Percentiles rank a stretch among this genome's conserved stretches.
These are phyloP conservation scores for Monosporascus sp. DNA, from an alignment of 2,329 filamentous ascomycete genomes.

Conservation along the genomic window DNA sequence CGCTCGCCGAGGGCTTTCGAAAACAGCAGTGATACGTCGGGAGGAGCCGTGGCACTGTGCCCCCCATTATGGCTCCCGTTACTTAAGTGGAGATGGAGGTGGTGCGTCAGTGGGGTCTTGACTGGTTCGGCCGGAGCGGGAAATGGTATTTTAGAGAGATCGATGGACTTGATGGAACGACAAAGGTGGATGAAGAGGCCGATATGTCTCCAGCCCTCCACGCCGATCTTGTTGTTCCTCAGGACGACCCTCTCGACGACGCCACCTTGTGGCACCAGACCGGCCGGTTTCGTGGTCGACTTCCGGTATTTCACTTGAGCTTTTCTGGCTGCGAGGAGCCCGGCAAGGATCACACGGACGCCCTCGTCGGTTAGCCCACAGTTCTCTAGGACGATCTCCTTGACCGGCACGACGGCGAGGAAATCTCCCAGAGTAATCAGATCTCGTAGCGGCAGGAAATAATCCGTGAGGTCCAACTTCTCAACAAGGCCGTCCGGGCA, in stretches of 20 bases:
- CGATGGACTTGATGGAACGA: slow-evolving; percentile 76
- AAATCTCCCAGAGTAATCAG: slow-evolving; percentile 87
- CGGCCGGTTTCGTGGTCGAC: slow-evolving; percentile 31
- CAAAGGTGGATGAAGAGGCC: slow-evolving; percentile 88
- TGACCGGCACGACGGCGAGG: slow-evolving; percentile 85
- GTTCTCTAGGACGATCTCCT: slow-evolving; percentile 80
- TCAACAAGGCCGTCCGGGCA: slow-evolving; percentile 69
- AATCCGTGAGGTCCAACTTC: slow-evolving; percentile 78
- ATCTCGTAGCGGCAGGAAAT: slow-evolving; percentile 77
- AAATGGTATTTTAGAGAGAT: slow-evolving; percentile 80
- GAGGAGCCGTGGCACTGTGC: slow-evolving; percentile 23
- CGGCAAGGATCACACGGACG: slow-evolving; percentile 78
- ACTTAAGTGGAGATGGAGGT: slow-evolving; percentile 10
- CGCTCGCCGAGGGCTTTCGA: slow-evolving; percentile 72
- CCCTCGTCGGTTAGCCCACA: slow-evolving; percentile 84
- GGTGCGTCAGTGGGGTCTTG: slow-evolving; percentile 17
- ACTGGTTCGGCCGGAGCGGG: slow-evolving; percentile 36
- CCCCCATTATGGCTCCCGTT: slow-evolving; percentile 19
- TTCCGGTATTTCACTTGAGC: slow-evolving; percentile 52
- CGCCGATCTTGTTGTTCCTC: slow-evolving; percentile 86
- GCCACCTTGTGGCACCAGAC: slow-evolving; percentile 52
- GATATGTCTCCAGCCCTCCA: slow-evolving; percentile 87
- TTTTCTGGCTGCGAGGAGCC: slow-evolving; percentile 73
- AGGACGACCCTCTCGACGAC: slow-evolving; percentile 82
- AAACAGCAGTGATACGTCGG: slow-evolving; percentile 61